Evolutionary conservation across 2,329 filamentous ascomycete species (phyloP).

Genomic region (Fusarium haematococcum): DNA sequence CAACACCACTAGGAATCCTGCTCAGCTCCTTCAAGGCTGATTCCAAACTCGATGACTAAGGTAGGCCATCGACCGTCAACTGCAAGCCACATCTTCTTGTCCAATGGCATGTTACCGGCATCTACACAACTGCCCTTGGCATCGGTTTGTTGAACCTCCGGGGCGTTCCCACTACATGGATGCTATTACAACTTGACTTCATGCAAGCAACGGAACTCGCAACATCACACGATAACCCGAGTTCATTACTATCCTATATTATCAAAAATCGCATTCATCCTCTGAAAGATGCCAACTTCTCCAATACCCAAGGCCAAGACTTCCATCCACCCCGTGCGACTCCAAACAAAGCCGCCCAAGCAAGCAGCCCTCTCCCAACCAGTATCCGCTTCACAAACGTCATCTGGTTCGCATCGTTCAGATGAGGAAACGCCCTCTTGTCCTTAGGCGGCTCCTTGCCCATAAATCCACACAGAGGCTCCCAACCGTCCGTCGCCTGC

Average conservation of each 20-base stretch:
- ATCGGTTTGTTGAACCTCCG: not conserved
- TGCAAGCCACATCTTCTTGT: not conserved
- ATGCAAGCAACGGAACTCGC: not conserved
- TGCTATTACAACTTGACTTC: not conserved
- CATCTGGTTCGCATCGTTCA: slow-evolving; percentile 17
- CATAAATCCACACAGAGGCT: slow-evolving; percentile 52
- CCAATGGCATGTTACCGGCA: not conserved
- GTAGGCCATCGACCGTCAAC: not conserved
- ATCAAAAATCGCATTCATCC: not conserved
- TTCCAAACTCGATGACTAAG: not conserved
- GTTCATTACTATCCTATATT: not conserved
- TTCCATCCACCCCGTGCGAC: slow-evolving; percentile 8
- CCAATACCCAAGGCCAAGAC: not conserved
- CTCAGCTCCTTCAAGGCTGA: not conserved
- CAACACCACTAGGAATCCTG: not conserved
- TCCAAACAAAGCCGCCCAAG: slow-evolving; percentile 12
- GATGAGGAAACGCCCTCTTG: slow-evolving; percentile 1
- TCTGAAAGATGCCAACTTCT: not conserved
- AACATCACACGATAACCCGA: not conserved
- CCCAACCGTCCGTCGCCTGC: slow-evolving; percentile 53
- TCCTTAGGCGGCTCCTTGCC: slow-evolving; percentile 8
- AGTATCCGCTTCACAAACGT: slow-evolving; percentile 4
- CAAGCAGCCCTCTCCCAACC: slow-evolving; percentile 5
- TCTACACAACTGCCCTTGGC: not conserved
- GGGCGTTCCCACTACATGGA: too few species aligned